Base-by-base conservation (phyloP, 805 yeast genomes). In the Teunomyces cretensis region DNA sequence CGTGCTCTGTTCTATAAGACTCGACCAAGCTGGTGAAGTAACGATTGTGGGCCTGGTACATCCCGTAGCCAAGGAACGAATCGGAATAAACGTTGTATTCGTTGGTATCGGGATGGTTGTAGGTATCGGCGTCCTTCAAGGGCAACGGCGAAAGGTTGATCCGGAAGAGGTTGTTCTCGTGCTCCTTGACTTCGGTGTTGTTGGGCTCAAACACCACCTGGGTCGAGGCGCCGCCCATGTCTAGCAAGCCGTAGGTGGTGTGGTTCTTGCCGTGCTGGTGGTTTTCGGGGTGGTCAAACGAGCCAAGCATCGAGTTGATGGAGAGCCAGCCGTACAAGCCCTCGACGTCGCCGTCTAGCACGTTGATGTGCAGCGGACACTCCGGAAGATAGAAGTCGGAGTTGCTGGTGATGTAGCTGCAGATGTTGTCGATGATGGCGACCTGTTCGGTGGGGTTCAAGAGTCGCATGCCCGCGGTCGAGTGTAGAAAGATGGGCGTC, bases 321-420 rank as follows among this genome's bases (percentile, higher is more conserved):
- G 86, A 75, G 7, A 83, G 62, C 89, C 89, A 84, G 1, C 84
- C 83, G 52, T 80, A 81, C 9, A 83, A 49, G 0, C 88, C 89
- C 57, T 84, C 89, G 2, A 72, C 62, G 48, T 82, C 85, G 0
- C 88, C 89, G 46, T 79, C 80, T 6, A 84, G 75, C 9, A 80
- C 71, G 49, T 78, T 79, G 15, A 83, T 66, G 56, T 84, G 89
- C 2, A 79, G 61, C 2, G 60, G 55, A 60, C 89, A 84, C 52
- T 82, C 86, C 2, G 87, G 86, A 11, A 84, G 48, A 53, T 64
- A 80, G 50, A 81, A 80, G 30, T 74, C 70, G 1, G 81, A 75
- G 30, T 79, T 66, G 9, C 52, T 43, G 39, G 63, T 63, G 33
- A 84, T 60, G 50, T 80, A 82, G 7, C 56, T 45, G 54, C 90